These are phyloP conservation scores for Tulasnella sp. DNA, from an alignment of 768 basidiomycete species.

Conservation along the genomic window DNA sequence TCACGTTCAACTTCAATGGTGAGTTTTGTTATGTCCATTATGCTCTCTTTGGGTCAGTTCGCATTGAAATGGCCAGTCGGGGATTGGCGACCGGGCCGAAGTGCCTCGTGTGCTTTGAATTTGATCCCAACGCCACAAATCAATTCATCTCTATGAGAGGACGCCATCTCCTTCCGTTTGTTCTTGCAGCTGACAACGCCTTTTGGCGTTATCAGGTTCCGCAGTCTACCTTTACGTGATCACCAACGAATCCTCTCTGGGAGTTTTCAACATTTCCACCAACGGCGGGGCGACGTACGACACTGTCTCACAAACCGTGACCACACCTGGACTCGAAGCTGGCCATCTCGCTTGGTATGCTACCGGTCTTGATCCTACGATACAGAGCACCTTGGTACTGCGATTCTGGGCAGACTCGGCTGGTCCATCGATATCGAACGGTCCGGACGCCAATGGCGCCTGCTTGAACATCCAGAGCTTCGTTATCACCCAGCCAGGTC, in stretches of 20 bases:
- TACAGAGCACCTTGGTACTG: background rate
- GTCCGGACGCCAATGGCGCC: background rate
- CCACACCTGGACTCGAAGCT: background rate
- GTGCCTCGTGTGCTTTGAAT: no score
- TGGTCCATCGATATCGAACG: background rate
- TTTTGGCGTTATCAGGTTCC: background rate
- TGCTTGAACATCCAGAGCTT: background rate
- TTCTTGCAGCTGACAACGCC: background rate
- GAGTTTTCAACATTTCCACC: background rate
- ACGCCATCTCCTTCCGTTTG: no score
- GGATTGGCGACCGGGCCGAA: no score
- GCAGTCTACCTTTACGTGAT: background rate
- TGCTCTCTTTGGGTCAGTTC: background rate
- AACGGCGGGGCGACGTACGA: background rate
- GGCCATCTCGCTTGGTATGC: background rate
- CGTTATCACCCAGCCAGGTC: background rate
- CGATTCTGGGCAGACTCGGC: background rate
- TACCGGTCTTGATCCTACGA: background rate
- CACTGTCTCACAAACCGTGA: background rate
- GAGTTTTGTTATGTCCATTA: background rate
- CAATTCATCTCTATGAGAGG: no score
- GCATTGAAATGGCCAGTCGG: no score
- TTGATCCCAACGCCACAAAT: no score
- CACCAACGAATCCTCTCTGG: background rate
- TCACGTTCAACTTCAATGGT: slow-evolving; percentile 1